Evolutionary conservation across 2,329 filamentous ascomycete genomes (phyloP).

Genomic region (Didymella exigua): DNA sequence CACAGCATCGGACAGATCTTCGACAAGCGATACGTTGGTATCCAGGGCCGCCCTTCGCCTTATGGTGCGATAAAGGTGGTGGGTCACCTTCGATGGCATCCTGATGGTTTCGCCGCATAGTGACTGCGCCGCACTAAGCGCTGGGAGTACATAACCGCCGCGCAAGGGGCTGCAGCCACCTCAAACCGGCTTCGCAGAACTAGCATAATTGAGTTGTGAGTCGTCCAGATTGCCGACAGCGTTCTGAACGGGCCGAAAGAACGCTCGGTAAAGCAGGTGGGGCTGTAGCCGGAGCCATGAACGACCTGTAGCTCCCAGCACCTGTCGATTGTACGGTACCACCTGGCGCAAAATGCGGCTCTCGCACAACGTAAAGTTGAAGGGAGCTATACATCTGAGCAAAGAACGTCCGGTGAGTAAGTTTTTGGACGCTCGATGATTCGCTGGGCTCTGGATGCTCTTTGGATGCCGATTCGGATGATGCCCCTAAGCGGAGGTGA

Average conservation of each 20-base stretch:
- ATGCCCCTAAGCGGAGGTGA: not conserved
- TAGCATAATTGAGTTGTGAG: not conserved
- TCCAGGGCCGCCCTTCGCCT: slow-evolving; percentile 4
- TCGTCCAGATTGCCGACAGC: not conserved
- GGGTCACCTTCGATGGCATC: not conserved
- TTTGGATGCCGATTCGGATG: not conserved
- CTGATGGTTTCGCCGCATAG: slow-evolving; percentile 2
- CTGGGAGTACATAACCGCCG: slow-evolving; percentile 8
- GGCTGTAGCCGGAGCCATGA: not conserved
- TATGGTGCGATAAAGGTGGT: not conserved
- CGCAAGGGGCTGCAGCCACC: slow-evolving; percentile 13
- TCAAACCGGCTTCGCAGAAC: not conserved
- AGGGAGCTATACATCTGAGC: not conserved
- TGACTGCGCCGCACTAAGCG: slow-evolving; percentile 17
- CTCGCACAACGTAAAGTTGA: no score
- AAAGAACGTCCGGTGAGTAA: not conserved
- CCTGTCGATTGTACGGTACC: not conserved
- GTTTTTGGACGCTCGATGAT: not conserved
- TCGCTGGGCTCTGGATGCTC: not conserved
- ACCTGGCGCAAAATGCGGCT: not conserved
- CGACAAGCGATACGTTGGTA: not conserved
- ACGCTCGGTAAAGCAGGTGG: not conserved
- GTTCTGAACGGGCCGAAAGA: slow-evolving; percentile 6
- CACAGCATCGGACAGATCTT: not conserved
- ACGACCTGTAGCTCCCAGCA: not conserved